Conservation (phyloP, 768 basidiomycete genomes). For the Leucocoprinus birnbaumii region DNA sequence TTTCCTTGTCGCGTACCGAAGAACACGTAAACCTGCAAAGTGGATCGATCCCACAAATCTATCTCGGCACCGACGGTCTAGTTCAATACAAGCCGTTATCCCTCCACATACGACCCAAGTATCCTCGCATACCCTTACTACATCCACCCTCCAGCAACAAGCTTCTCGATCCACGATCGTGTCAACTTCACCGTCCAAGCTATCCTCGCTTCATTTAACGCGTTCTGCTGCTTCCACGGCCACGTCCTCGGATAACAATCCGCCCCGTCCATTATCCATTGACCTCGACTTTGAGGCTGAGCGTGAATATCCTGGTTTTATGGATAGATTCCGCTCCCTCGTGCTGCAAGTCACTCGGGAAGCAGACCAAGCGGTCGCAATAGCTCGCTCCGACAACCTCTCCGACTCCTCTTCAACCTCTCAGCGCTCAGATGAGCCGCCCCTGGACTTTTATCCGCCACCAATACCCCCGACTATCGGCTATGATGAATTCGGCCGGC, state of each 20-base stretch:
- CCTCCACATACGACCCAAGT: neutral
- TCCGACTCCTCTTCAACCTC: constrained; percentile 11
- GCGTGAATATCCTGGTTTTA: constrained; percentile 38
- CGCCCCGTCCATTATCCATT: neutral
- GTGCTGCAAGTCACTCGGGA: constrained; percentile 51
- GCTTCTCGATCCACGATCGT: constrained; percentile 13
- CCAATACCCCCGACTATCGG: constrained; percentile 29
- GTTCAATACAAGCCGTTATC: neutral
- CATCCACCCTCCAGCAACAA: neutral
- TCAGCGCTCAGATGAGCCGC: constrained; percentile 16
- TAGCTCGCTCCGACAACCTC: constrained; percentile 28
- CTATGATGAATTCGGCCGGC: constrained; percentile 46
- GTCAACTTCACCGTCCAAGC: constrained; percentile 7
- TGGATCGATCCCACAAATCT: constrained; percentile 13
- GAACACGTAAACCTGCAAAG: constrained; percentile 19
- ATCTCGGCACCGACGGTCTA: constrained; percentile 11
- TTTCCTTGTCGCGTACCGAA: constrained; percentile 20
- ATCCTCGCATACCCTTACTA: neutral
- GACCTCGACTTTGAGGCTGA: constrained; percentile 22
- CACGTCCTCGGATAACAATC: neutral
- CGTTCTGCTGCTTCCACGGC: constrained; percentile 1
- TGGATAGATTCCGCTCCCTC: constrained; percentile 48
- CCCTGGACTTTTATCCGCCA: constrained; percentile 25
- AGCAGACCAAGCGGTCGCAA: constrained; percentile 43
- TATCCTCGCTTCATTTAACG: constrained; percentile 5